phyloP scores from a whole-genome alignment of 2,329 filamentous ascomycete genomes.

The Harringtonia lauricola region DNA sequence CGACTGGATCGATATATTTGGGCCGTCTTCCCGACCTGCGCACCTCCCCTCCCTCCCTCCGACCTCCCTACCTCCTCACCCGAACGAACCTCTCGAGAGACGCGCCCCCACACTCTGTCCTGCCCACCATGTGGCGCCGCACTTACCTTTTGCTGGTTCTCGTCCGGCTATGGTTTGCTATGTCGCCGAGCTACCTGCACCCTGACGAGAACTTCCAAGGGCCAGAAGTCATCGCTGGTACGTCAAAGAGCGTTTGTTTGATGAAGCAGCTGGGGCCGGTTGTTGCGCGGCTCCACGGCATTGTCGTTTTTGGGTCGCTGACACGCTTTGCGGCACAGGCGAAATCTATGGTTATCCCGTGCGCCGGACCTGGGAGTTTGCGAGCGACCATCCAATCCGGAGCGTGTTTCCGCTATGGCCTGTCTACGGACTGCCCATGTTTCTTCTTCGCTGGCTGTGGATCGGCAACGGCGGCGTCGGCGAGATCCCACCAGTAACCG shows the following conservation, averaged over 20 bases:
- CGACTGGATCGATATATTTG: no score
- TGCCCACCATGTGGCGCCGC: conserved; percentile 72
- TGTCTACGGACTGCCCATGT: conserved; percentile 88
- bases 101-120: no score
- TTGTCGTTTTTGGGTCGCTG: no score
- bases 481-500: conserved; percentile 68
- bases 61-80: no score
- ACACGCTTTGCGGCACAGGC: no score
- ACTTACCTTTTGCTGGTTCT: conserved; percentile 75
- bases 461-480: conserved; percentile 68
- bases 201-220: conserved; percentile 99
- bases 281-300: no score
- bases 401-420: conserved; percentile 97
- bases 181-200: conserved; percentile 92
- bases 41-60: no score
- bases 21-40: no score
- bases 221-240: conserved; percentile 94
- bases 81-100: no score
- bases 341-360: conserved; percentile 89
- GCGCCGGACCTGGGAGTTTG: conserved; percentile 92
- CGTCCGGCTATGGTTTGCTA: conserved; percentile 84
- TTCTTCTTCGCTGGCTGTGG: conserved; percentile 85
- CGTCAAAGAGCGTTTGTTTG: conserved; percentile 26
- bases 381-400: conserved; percentile 74
- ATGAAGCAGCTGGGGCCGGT: no score